Percentiles rank a stretch among this genome's conserved stretches.
phyloP scores from a whole-genome alignment of 768 basidiomycete genomes.

The Macrolepiota albuminosa region DNA sequence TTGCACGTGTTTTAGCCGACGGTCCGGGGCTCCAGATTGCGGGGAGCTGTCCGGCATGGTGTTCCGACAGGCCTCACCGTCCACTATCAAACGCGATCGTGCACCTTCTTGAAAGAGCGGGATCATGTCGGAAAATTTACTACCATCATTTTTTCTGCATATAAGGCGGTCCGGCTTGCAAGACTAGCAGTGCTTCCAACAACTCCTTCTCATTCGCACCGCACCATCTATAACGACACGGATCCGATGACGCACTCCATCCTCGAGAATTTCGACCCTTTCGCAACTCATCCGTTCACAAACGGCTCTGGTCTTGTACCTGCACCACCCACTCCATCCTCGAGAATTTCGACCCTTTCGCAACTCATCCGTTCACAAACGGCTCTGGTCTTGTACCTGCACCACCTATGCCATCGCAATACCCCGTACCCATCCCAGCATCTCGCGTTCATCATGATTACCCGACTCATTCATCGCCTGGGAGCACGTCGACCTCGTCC shows the following conservation, averaged over 20 bases:
- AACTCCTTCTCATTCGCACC: constrained; percentile 7
- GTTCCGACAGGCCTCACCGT: neutral
- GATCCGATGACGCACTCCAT: constrained; percentile 28
- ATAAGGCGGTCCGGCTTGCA: constrained; percentile 3
- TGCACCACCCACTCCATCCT: constrained; percentile 39
- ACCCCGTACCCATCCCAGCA: constrained; percentile 37
- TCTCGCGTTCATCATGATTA: constrained; percentile 17
- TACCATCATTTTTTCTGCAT: constrained; percentile 3
- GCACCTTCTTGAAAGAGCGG: constrained; percentile 6
- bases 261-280: constrained; percentile 51
- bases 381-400: constrained; percentile 33
- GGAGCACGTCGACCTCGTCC: constrained; percentile 17
- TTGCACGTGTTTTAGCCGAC: constrained; percentile 15
- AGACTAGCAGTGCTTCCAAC: neutral
- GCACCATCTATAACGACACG: neutral
- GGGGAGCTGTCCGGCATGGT: constrained; percentile 11
- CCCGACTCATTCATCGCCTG: constrained; percentile 12
- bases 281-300: constrained; percentile 57
- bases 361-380: constrained; percentile 55
- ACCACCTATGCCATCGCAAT: constrained; percentile 43
- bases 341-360: constrained; percentile 53
- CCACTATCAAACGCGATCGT: constrained; percentile 5
- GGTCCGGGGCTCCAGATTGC: constrained; percentile 7
- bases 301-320: constrained; percentile 36
- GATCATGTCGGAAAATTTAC: constrained; percentile 10